Conservation (phyloP, 2,329 filamentous ascomycete genomes). For the Madurella mycetomatis region DNA sequence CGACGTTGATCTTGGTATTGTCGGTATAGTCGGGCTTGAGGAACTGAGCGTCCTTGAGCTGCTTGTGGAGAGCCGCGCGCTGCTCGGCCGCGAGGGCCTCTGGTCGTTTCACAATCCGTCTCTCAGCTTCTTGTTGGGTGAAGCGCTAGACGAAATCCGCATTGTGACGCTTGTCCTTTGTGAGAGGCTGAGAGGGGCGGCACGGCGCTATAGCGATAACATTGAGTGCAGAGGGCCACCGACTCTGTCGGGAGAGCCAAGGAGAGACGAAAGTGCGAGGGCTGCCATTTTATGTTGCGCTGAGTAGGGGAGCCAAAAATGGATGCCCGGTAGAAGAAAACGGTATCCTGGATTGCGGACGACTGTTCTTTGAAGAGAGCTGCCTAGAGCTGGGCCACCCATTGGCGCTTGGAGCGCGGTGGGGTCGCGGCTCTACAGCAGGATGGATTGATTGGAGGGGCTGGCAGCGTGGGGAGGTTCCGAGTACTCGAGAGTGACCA, state of each 20-base stretch:
- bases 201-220: constrained; percentile 6
- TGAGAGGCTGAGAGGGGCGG: no score
- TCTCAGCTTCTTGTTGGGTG: no score
- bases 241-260: constrained; percentile 17
- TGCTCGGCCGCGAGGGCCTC: no score
- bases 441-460: no score
- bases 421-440: no score
- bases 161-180: no score
- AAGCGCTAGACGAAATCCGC: no score
- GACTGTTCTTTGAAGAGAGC: not conserved
- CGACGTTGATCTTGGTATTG: constrained; percentile 24
- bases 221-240: no score
- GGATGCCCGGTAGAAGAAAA: constrained; percentile 14
- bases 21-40: constrained; percentile 21
- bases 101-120: no score
- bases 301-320: constrained; percentile 13
- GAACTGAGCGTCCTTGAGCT: constrained; percentile 22
- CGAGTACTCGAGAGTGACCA: no score
- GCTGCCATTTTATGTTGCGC: constrained; percentile 9
- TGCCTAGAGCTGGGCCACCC: constrained; percentile 1
- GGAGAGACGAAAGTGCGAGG: not conserved
- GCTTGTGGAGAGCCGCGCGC: constrained; percentile 20
- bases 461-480: no score
- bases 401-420: not conserved
- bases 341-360: constrained; percentile 11